Evolutionary conservation across 495 filamentous ascomycete genomes (phyloP).

Genomic region (Penicillium silybi): DNA sequence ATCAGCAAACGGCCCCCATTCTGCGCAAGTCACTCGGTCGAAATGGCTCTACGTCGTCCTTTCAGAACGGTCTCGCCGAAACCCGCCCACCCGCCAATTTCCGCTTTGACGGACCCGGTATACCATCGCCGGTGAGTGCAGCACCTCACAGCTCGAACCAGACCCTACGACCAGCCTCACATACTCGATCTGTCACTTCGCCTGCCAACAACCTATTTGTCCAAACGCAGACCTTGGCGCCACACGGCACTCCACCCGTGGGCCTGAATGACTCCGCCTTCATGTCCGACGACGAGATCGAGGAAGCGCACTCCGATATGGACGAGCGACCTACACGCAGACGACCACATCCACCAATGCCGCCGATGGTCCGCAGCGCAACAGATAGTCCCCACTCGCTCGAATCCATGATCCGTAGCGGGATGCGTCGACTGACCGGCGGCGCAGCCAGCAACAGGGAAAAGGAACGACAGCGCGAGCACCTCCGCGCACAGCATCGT

Average conservation of each 20-base stretch:
- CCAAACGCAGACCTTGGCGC: conserved; percentile 25
- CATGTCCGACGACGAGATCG: conserved; percentile 55
- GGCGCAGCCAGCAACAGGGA: conserved; percentile 52
- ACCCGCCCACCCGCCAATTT: conserved; percentile 53
- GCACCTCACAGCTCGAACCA: conserved; percentile 22
- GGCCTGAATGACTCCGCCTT: conserved; percentile 46
- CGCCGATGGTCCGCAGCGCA: conserved; percentile 39
- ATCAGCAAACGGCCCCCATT: conserved; percentile 90
- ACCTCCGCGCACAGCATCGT: conserved; percentile 50
- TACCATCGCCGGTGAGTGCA: conserved; percentile 41
- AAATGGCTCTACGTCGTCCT: conserved; percentile 68
- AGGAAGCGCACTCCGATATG: conserved; percentile 44
- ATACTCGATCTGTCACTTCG: conserved; percentile 71
- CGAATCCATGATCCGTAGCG: conserved; percentile 62
- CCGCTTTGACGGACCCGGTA: conserved; percentile 60
- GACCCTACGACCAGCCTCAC: conserved; percentile 51
- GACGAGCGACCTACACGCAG: conserved; percentile 47
- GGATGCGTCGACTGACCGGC: conserved; percentile 66
- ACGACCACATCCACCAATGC: conserved; percentile 46
- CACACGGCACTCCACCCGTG: conserved; percentile 24
- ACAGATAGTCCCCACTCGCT: conserved; percentile 58
- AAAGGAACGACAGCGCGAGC: conserved; percentile 57
- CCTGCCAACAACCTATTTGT: conserved; percentile 57
- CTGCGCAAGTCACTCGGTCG: conserved; percentile 74
- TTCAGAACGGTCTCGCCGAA: conserved; percentile 86